Evolutionary conservation across 148 eudicot genomes (phyloP).

Genomic region (Heliamphora exappendiculata): DNA sequence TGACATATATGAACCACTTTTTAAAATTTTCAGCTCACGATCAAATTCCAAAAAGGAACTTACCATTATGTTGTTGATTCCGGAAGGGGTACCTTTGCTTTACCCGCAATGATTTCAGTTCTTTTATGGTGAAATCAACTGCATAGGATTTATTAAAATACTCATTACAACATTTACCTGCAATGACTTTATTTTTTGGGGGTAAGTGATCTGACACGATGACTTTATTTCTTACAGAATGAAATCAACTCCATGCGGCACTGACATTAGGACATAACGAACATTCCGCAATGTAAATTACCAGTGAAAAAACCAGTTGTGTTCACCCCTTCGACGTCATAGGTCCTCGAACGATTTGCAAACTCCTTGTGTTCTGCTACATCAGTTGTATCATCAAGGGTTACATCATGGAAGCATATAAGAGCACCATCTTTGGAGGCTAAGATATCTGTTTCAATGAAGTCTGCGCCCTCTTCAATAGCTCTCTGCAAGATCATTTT

Average conservation of each 20-base stretch:
- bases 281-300: conserved; percentile 11
- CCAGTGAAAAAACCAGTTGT: conserved; percentile 65
- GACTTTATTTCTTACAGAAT: too few species aligned
- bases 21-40: conserved; percentile 59
- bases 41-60: not conserved
- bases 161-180: too few species aligned
- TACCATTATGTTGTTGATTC: conserved; percentile 47
- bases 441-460: conserved; percentile 78
- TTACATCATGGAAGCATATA: conserved; percentile 67
- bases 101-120: conserved; percentile 67
- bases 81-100: conserved; percentile 74
- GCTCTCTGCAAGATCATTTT: conserved; percentile 53
- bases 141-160: conserved; percentile 9
- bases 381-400: conserved; percentile 61
- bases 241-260: not conserved
- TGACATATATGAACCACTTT: conserved; percentile 86
- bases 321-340: conserved; percentile 70
- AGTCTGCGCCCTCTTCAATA: conserved; percentile 84
- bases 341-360: conserved; percentile 56
- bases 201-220: too few species aligned
- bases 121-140: conserved; percentile 94
- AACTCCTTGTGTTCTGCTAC: conserved; percentile 59
- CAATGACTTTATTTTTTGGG: not conserved
- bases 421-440: conserved; percentile 82
- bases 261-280: not conserved